Percentiles rank a stretch among this genome's conserved stretches.
Conservation (phyloP, 805 yeast species). For the Cyberlindnera mrakii region DNA sequence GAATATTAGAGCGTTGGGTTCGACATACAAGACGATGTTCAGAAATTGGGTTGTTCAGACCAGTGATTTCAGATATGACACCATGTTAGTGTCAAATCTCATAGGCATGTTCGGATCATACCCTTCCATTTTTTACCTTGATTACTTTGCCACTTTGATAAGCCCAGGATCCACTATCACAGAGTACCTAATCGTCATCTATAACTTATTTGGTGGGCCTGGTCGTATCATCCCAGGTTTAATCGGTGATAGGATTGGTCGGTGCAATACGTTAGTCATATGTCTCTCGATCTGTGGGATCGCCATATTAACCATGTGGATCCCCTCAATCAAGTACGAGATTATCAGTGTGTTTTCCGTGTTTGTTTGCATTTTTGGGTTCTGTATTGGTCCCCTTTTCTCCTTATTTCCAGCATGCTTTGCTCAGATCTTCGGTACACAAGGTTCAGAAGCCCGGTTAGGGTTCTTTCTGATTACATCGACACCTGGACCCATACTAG, state of each 20-base stretch:
- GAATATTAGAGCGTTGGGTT: slow-evolving; percentile 10
- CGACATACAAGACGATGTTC: slow-evolving; percentile 8
- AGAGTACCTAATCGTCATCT: slow-evolving; percentile 14
- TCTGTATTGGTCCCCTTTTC: slow-evolving; percentile 16
- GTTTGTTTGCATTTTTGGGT: slow-evolving; percentile 17
- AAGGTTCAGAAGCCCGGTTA: slow-evolving; percentile 15
- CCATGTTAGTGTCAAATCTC: slow-evolving; percentile 11
- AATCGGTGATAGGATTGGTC: slow-evolving; percentile 16
- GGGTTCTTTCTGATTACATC: slow-evolving; percentile 14
- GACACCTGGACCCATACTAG: slow-evolving; percentile 20
- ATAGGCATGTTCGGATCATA: slow-evolving; percentile 20
- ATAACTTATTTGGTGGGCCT: slow-evolving; percentile 19
- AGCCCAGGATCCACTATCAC: slow-evolving; percentile 10
- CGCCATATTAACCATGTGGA: slow-evolving; percentile 15
- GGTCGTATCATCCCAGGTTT: slow-evolving; percentile 21
- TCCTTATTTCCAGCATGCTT: slow-evolving; percentile 20
- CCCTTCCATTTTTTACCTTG: slow-evolving; percentile 21
- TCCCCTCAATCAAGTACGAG: slow-evolving; percentile 12
- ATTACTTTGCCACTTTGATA: slow-evolving; percentile 17
- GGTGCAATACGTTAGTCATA: slow-evolving; percentile 13
- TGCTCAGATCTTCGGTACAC: slow-evolving; percentile 18
- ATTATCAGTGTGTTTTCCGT: slow-evolving; percentile 7
- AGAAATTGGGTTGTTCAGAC: slow-evolving; percentile 12
- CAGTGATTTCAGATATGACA: slow-evolving; percentile 5
- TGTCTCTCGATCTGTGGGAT: slow-evolving; percentile 8